A percentile compares a stretch with the other conserved stretches of the same genome.
Evolutionary conservation across 1,284 basidiomycete species (phyloP).

Genomic region (Ganoderma lingzhi): DNA sequence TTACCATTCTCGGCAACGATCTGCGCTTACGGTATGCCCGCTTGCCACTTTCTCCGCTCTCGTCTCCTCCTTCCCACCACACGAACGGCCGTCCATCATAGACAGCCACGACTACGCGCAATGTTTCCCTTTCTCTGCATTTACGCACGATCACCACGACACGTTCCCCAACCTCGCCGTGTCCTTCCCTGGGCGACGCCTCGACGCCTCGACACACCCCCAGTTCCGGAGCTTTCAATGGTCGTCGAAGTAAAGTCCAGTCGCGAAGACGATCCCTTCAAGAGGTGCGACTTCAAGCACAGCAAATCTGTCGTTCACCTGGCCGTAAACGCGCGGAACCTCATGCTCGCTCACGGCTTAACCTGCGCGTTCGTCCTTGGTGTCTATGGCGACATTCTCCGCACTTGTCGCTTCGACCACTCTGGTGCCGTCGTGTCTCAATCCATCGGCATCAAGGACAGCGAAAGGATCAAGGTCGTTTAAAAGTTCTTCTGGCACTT

Average conservation of each 20-base stretch:
- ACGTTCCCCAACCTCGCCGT: conserved; percentile 4
- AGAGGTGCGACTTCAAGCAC: neutral
- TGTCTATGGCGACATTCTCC: conserved; percentile 9
- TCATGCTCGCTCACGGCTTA: conserved; percentile 23
- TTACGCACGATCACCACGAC: neutral
- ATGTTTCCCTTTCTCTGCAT: neutral
- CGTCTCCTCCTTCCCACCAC: conserved; percentile 4
- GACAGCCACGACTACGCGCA: neutral
- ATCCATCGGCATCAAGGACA: neutral
- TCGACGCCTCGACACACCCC: neutral
- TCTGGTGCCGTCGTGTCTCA: conserved; percentile 13
- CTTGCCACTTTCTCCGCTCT: too few relatives aligned
- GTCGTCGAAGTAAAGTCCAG: neutral
- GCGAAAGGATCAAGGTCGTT: neutral
- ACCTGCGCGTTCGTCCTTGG: conserved; percentile 20
- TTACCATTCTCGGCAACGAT: too few relatives aligned
- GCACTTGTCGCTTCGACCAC: conserved; percentile 18
- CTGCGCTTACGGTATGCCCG: too few relatives aligned
- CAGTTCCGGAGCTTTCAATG: neutral
- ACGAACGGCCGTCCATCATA: neutral
- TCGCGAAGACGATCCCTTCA: conserved; percentile 11
- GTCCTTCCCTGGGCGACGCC: neutral
- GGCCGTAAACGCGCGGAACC: conserved; percentile 19
- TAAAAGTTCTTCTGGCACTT: conserved; percentile 18
- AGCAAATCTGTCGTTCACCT: conserved; percentile 16